A percentile compares a stretch with the other conserved stretches of the same genome.
Evolutionary conservation across 345 rosid genomes (phyloP).

Genomic region (Linum usitatissimum): DNA sequence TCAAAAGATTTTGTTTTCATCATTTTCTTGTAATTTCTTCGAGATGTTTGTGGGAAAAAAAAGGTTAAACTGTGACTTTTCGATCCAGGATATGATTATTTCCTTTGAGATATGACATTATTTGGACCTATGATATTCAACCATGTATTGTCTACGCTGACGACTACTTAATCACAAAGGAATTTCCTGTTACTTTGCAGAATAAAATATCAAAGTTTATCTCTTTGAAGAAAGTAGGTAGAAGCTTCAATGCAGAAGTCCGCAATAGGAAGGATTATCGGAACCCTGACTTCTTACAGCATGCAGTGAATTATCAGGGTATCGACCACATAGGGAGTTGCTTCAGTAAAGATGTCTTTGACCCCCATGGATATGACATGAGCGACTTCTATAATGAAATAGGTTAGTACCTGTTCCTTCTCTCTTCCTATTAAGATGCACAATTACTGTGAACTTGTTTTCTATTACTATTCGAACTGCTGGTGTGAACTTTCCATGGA

Average conservation of each 20-base stretch:
- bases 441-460: neutral
- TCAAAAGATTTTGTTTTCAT: neutral
- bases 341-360: constrained; percentile 84
- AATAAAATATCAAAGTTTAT: constrained; percentile 72
- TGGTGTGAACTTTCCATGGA: neutral
- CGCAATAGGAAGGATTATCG: constrained; percentile 90
- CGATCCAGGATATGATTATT: constrained; percentile 1
- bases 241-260: constrained; percentile 91
- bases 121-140: constrained; percentile 1
- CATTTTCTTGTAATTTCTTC: neutral
- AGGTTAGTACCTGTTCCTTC: constrained; percentile 36
- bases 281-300: constrained; percentile 84
- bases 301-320: constrained; percentile 87
- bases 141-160: neutral
- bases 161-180: neutral
- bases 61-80: constrained; percentile 1
- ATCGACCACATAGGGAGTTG: constrained; percentile 91
- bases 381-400: constrained; percentile 71
- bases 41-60: neutral
- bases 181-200: constrained; percentile 30
- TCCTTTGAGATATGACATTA: neutral
- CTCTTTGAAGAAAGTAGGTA: constrained; percentile 64
- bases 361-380: constrained; percentile 82
- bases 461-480: neutral
- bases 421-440: neutral